These are phyloP conservation scores for Eucalyptus polybractea DNA, from an alignment of 345 rosid species.

Conservation along the genomic window DNA sequence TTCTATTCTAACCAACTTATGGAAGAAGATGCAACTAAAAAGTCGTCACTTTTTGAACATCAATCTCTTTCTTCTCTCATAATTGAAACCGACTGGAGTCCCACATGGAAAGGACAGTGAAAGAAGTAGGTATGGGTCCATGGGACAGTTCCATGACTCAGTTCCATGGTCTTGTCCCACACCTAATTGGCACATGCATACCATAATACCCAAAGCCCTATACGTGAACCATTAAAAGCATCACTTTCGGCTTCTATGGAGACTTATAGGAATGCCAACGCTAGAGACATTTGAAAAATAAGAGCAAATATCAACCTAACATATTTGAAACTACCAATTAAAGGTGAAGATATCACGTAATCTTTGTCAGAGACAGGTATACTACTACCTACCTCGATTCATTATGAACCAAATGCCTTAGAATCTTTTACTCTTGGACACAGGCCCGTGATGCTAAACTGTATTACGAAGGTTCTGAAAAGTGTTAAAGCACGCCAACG, in stretches of 20 bases:
- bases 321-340: neutral
- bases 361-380: neutral
- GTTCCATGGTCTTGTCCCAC: neutral
- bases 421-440: neutral
- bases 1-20: neutral
- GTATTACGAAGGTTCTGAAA: neutral
- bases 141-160: neutral
- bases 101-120: neutral
- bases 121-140: neutral
- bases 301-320: neutral
- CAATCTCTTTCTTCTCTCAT: neutral
- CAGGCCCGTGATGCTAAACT: neutral
- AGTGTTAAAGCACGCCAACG: neutral
- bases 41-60: neutral
- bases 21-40: neutral
- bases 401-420: neutral
- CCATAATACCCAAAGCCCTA: neutral
- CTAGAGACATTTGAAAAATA: neutral
- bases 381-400: neutral
- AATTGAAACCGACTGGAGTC: neutral
- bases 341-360: neutral
- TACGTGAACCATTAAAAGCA: neutral
- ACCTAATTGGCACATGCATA: neutral
- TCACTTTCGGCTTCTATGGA: neutral
- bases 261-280: neutral